These are phyloP conservation scores for Macroventuria anomochaeta DNA, from an alignment of 2,329 filamentous ascomycete genomes.

Conservation along the genomic window DNA sequence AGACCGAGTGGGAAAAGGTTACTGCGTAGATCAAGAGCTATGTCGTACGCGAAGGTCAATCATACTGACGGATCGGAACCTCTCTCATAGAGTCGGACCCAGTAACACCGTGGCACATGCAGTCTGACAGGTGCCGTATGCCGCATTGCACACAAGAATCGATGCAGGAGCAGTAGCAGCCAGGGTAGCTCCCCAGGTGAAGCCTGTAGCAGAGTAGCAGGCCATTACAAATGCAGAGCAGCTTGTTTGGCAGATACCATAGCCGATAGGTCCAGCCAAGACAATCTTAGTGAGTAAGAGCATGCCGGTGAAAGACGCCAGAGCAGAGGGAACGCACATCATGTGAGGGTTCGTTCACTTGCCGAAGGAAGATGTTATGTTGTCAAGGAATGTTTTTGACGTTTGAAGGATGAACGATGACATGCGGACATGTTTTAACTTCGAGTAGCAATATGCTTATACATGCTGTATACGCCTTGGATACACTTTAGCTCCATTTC, in stretches of 20 bases:
- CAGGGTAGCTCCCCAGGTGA: not conserved
- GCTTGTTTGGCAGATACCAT: constrained; percentile 58
- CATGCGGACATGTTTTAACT: no score
- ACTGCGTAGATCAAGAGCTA: not conserved
- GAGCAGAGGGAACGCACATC: no score
- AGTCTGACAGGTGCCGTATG: not conserved
- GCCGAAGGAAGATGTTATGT: no score
- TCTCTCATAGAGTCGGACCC: not conserved
- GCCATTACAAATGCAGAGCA: constrained; percentile 55
- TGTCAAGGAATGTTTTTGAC: no score
- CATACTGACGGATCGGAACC: no score
- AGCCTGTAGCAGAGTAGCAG: constrained; percentile 56
- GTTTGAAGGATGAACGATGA: no score
- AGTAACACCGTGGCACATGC: not conserved
- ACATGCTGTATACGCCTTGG: constrained; percentile 1
- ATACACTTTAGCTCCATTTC: not conserved
- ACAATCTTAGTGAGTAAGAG: no score
- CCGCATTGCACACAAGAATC: not conserved
- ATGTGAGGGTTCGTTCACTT: no score
- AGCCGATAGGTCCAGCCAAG: constrained; percentile 30
- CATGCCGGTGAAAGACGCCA: no score
- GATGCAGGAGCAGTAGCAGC: not conserved
- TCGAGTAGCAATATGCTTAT: not conserved
- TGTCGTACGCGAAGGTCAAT: no score
- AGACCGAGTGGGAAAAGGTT: constrained; percentile 24